Evolutionary conservation across 2,329 filamentous ascomycete genomes (phyloP).

Genomic region (Berkeleyomyces rouxiae): DNA sequence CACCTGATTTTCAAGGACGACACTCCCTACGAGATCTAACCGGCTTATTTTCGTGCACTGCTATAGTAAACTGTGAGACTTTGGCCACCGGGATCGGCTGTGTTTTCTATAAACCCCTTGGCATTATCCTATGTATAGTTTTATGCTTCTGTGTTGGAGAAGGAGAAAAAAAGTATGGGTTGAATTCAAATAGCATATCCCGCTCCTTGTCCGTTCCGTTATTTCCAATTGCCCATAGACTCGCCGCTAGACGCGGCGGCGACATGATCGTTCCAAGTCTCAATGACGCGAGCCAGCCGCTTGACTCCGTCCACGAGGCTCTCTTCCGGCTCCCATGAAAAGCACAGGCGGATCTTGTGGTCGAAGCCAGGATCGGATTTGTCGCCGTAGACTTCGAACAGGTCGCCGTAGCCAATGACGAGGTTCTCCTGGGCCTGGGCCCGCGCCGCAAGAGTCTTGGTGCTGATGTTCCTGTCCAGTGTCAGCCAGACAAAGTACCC

Average conservation of each 20-base stretch:
- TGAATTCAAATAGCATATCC: too few relatives aligned
- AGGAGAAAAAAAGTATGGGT: too few relatives aligned
- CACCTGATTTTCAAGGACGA: constrained; percentile 60
- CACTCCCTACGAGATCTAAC: constrained; percentile 37
- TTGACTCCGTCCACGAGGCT: constrained; percentile 50
- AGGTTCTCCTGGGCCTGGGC: constrained; percentile 48
- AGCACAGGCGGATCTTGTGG: constrained; percentile 47
- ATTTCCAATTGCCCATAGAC: constrained; percentile 9
- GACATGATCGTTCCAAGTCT: constrained; percentile 19
- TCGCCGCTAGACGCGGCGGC: background rate
- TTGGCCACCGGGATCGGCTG: too few relatives aligned
- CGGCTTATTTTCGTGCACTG: background rate
- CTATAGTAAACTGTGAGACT: background rate
- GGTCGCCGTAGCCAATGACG: constrained; percentile 47
- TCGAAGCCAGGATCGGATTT: constrained; percentile 37
- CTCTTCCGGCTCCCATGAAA: constrained; percentile 53
- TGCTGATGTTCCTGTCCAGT: constrained; percentile 35
- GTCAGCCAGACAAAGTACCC: constrained; percentile 78
- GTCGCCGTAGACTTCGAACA: constrained; percentile 52
- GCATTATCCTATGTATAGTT: too few relatives aligned
- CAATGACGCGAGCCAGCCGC: constrained; percentile 37
- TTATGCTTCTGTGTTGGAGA: too few relatives aligned
- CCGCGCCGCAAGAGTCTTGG: constrained; percentile 37
- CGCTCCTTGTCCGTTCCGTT: background rate
- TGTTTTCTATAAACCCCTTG: too few relatives aligned